Base-by-base conservation (phyloP, 2,329 filamentous ascomycete species). In the Pseudogymnoascus sp. region DNA sequence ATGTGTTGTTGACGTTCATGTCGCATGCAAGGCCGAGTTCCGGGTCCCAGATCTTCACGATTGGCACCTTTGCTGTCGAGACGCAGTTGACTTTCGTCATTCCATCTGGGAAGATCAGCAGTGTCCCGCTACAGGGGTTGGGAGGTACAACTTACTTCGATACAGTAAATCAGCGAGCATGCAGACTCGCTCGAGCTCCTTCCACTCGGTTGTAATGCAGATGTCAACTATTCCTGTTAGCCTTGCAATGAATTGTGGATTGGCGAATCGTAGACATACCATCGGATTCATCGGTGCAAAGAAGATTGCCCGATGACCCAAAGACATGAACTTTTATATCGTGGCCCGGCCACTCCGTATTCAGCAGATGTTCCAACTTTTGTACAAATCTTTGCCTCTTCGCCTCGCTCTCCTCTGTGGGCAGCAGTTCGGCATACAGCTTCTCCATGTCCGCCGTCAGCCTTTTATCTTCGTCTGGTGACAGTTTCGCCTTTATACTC, bases 11-110 rank as follows among this genome's bases (percentile, higher is more conserved):
- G 77, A 99, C 92, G 69, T 99, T 99, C 88, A 99, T 94, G 73
- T 99, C 94, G 74, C 92, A 97, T 14, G 92, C 90, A 60, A 99
- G 80, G 67, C 87, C 81, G 63, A 97, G 80, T 74, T 96, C 91
- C 2, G 94, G 94, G 73, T 99, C 94, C 92, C 94, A 99, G 62
- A 96, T 90, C 78, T 97, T 97, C 69, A 99, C 94, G 71, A 99
- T 99, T 3, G 94, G 93, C 12, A 99, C 94, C 76, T 97, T 97
- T 64, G 94, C 94, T 43, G 89, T 90, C 29, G 91, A 91, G 61
- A 97, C 91, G 73, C 94, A 99, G 23, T 97, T 90, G 1, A 99
- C 92, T 70, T 91, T 91, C 74, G 97, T 84, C 94, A 99, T 99
- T 39, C 93, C 93, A 78, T 91, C 93, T 96, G 70, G 16, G 80